Evolutionary conservation across 306 rosid species (phyloP).

Genomic region (Quercus mongolica): DNA sequence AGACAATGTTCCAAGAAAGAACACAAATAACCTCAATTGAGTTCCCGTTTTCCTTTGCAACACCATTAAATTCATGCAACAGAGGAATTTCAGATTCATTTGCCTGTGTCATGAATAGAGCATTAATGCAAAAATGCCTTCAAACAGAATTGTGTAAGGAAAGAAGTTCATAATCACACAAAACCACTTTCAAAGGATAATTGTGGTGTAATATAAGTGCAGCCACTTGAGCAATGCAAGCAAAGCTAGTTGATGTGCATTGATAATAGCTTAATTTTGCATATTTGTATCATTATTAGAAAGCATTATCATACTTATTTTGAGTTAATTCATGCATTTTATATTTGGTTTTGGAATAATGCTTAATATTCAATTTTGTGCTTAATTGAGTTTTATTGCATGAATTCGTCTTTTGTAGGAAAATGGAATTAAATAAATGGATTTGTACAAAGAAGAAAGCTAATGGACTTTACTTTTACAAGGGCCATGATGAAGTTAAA

Average conservation of each 20-base stretch:
- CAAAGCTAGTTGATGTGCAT: neutral
- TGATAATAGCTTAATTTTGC: too few species aligned
- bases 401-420: too few species aligned
- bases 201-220: neutral
- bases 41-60: slow-evolving; percentile 54
- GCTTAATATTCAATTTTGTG: too few species aligned
- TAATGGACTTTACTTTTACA: too few species aligned
- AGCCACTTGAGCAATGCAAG: neutral
- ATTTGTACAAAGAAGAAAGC: too few species aligned
- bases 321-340: too few species aligned
- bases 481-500: too few species aligned
- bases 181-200: neutral
- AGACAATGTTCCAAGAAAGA: slow-evolving; percentile 13
- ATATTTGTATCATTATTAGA: too few species aligned
- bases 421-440: too few species aligned
- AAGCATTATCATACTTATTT: too few species aligned
- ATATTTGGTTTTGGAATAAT: too few species aligned
- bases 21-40: slow-evolving; percentile 64
- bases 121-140: slow-evolving; percentile 17
- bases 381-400: too few species aligned
- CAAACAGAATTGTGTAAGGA: neutral
- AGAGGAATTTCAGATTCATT: slow-evolving; percentile 93
- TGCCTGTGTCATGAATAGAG: slow-evolving; percentile 45
- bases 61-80: slow-evolving; percentile 65
- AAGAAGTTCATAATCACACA: slow-evolving; percentile 14